Evolutionary conservation across 768 basidiomycete genomes (phyloP), one percentile per base, ranked within the genome.

Genomic region (Rhodotorula paludigena): DNA sequence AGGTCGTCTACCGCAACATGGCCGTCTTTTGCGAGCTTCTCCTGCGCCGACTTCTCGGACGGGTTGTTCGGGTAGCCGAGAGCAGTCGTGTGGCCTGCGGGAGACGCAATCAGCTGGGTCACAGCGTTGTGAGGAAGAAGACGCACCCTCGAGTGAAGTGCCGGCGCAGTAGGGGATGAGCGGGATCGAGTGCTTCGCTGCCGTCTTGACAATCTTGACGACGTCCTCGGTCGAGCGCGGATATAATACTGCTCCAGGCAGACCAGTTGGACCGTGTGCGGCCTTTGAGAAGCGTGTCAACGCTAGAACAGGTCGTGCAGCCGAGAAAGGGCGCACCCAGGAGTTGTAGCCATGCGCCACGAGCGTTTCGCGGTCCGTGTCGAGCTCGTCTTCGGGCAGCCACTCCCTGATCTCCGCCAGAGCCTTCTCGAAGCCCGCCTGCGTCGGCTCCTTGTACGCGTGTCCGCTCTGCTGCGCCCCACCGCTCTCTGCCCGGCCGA

Each of bases 111-210:
- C 9, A 45, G 54, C 23, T 49, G 18, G 45, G 12, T 47, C 16
- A 10, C 8, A 15, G 25, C 14, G 45, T 21, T n/a, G 36, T 9
- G 28, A 32, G 8, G 60, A 48, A 57, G 41, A 11, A 41, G 10
- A 47, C 48, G 15, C 48, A 30, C 48, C 90, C 76, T 94, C 92
- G n/a, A 93, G 82, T 74, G 87, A 88, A 1, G 90, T 94, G 18
- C 89, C 91, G 3, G 90, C 92, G 55, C 87, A 86, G 74, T 87
- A 92, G 5, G 90, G 85, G 23, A 85, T 85, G 35, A 94, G 82
- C 5, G 92, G 92, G 41, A 94, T 81, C 54, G 81, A 81, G 77
- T 85, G 87, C 76, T 86, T 85, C 52, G 83, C 81, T 1, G 92
- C 86, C 48, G 91, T 84, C 64, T 88, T 84, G 65, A 96, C 86